Percentiles rank a stretch among this genome's conserved stretches.
phyloP scores from a whole-genome alignment of 2,329 filamentous ascomycete genomes.

The Colletotrichum musae region DNA sequence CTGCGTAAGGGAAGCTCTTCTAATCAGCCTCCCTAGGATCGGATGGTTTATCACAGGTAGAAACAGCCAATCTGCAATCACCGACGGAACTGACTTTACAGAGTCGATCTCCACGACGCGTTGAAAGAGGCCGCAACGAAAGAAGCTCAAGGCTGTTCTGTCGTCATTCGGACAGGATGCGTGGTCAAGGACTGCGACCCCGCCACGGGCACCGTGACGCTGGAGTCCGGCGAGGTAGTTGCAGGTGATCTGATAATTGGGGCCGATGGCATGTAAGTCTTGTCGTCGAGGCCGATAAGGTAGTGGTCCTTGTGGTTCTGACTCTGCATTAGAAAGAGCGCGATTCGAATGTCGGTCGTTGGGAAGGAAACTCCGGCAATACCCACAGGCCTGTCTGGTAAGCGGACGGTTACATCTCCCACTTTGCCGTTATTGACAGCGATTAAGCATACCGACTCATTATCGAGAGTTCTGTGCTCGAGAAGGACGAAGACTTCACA shows the following conservation, averaged over 20 bases:
- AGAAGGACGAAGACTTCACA: slow-evolving; percentile 34
- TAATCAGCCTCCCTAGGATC: slow-evolving; percentile 42
- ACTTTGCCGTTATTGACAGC: not conserved
- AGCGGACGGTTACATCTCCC: not conserved
- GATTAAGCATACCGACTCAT: slow-evolving; percentile 54
- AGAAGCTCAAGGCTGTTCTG: slow-evolving; percentile 44
- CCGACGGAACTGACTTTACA: not conserved
- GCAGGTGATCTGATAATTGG: slow-evolving; percentile 52
- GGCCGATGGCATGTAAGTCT: slow-evolving; percentile 52
- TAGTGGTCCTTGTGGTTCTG: not conserved
- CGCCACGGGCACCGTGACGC: slow-evolving; percentile 50
- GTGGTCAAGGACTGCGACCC: slow-evolving; percentile 56
- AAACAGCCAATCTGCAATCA: accelerated
- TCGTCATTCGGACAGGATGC: slow-evolving; percentile 45
- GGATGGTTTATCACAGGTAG: slow-evolving; percentile 58
- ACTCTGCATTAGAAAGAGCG: slow-evolving; percentile 6
- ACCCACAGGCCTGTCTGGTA: slow-evolving; percentile 52
- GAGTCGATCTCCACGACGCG: slow-evolving; percentile 52
- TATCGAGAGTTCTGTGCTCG: slow-evolving; percentile 38
- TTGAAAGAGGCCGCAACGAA: slow-evolving; percentile 47
- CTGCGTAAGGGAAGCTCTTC: not conserved
- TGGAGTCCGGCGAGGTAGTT: slow-evolving; percentile 50
- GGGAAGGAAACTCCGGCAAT: slow-evolving; percentile 42
- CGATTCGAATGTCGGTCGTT: slow-evolving; percentile 40
- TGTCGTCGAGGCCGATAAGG: not conserved